A percentile compares a stretch with the other conserved stretches of the same genome.
Conservation (phyloP, 179 eudicot species). For the Pouteria campechiana region DNA sequence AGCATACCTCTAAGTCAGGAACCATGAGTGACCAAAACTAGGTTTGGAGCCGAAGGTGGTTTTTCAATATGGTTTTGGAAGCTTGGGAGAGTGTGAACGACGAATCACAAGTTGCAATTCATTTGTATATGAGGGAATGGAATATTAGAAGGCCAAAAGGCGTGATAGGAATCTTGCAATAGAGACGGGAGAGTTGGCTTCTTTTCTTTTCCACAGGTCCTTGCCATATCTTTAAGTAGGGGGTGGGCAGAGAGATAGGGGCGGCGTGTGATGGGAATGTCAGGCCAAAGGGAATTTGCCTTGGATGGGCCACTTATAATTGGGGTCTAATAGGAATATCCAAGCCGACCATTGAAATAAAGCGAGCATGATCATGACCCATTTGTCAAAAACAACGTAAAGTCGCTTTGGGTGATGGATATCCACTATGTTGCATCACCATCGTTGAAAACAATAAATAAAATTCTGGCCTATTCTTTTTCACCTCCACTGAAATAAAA, state of each 20-base stretch:
- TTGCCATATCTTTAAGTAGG: slow-evolving; percentile 1
- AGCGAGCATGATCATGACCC: not conserved
- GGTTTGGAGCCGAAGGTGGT: slow-evolving; percentile 8
- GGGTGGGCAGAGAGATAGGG: not conserved
- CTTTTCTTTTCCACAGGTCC: slow-evolving; percentile 10
- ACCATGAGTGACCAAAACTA: slow-evolving; percentile 21
- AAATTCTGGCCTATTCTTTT: no score
- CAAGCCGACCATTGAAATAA: not conserved
- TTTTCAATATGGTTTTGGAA: slow-evolving; percentile 3
- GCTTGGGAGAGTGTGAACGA: slow-evolving; percentile 13
- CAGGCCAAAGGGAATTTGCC: slow-evolving; percentile 15
- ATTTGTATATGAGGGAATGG: slow-evolving; percentile 30
- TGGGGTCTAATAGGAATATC: slow-evolving; percentile 8
- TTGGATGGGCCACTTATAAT: slow-evolving; percentile 8
- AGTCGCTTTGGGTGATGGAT: slow-evolving; percentile 22
- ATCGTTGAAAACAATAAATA: no score
- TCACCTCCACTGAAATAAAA: no score
- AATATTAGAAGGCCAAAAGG: slow-evolving; percentile 47
- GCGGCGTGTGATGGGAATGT: slow-evolving; percentile 1
- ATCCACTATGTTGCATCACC: no score
- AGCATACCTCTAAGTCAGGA: slow-evolving; percentile 56
- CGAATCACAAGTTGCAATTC: slow-evolving; percentile 30
- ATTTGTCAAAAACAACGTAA: slow-evolving; percentile 9
- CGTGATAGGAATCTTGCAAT: slow-evolving; percentile 62
- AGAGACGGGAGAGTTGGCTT: slow-evolving; percentile 5